A percentile compares a stretch with the other conserved stretches of the same genome.
phyloP scores from a whole-genome alignment of 1,284 basidiomycete species.

The Sutorius eximius region DNA sequence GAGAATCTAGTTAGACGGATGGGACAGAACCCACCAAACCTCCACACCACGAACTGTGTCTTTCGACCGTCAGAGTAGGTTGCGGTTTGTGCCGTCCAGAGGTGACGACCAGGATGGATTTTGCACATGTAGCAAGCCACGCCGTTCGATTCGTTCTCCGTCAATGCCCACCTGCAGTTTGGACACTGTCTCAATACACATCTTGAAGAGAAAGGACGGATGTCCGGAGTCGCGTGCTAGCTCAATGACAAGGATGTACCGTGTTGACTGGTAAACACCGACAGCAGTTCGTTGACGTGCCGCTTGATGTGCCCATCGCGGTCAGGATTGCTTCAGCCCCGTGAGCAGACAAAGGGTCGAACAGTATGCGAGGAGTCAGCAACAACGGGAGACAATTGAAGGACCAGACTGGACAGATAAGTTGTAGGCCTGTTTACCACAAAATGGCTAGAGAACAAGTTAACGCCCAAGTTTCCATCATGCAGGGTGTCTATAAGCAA shows the following conservation, averaged over 20 bases:
- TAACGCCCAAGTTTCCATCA: slow-evolving; percentile 14
- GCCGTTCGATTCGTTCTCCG: not conserved
- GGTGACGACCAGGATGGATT: slow-evolving; percentile 6
- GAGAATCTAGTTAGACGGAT: slow-evolving; percentile 16
- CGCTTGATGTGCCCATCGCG: too few species aligned
- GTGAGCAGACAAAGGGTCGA: too few species aligned
- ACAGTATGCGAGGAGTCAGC: too few species aligned
- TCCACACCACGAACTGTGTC: not conserved
- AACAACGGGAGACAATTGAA: too few species aligned
- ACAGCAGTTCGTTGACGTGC: too few species aligned
- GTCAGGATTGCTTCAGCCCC: too few species aligned
- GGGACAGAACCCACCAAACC: slow-evolving; percentile 5
- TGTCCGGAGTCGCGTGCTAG: slow-evolving; percentile 10
- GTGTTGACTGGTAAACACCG: too few species aligned
- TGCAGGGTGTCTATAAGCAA: slow-evolving; percentile 21
- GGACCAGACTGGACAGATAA: not conserved
- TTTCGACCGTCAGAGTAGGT: slow-evolving; percentile 11
- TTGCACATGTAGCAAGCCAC: slow-evolving; percentile 9
- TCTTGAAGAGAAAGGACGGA: not conserved
- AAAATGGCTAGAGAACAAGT: too few species aligned
- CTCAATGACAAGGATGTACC: too few species aligned
- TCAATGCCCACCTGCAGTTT: slow-evolving; percentile 1
- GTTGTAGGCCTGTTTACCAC: not conserved
- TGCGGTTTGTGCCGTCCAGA: slow-evolving; percentile 11
- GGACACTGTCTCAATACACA: slow-evolving; percentile 10